Conservation (phyloP, 441 rosid genomes). For the Syzygium malaccense region DNA sequence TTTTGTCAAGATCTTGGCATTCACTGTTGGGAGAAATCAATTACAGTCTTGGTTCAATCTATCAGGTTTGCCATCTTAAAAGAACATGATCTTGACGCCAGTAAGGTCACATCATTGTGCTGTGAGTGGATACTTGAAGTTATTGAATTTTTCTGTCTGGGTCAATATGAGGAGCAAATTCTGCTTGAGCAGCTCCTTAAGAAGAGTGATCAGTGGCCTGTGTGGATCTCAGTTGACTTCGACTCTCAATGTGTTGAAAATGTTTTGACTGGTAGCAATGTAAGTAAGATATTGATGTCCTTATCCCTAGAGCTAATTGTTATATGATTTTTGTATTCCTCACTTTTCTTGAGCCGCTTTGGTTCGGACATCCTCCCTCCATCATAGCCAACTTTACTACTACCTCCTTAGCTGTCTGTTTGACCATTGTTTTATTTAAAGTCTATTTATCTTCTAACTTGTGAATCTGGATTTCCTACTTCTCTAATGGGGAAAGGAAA, state of each 20-base stretch:
- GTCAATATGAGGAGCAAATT: constrained; percentile 53
- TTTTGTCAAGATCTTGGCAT: constrained; percentile 46
- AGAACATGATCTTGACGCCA: constrained; percentile 37
- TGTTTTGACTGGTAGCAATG: constrained; percentile 14
- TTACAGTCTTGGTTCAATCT: constrained; percentile 40
- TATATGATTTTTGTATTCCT: not conserved
- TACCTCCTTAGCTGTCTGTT: not conserved
- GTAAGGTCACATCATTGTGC: constrained; percentile 44
- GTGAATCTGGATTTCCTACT: constrained; percentile 7
- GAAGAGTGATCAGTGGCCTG: constrained; percentile 70
- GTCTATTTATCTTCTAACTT: constrained; percentile 1
- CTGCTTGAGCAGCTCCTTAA: constrained; percentile 56
- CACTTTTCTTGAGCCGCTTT: not conserved
- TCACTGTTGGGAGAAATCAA: constrained; percentile 38
- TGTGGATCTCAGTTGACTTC: constrained; percentile 54
- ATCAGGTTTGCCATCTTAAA: constrained; percentile 51
- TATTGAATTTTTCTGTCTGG: constrained; percentile 46
- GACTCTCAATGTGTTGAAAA: constrained; percentile 17
- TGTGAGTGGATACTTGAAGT: constrained; percentile 60
- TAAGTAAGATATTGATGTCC: constrained; percentile 24
- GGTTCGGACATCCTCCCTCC: not conserved
- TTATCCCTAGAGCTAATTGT: not conserved
- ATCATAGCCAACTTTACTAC: not conserved
- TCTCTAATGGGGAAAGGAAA: not conserved
- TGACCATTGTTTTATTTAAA: not conserved